Base-by-base conservation (phyloP, 179 eudicot genomes). In the Sideroxylon spinosum region DNA sequence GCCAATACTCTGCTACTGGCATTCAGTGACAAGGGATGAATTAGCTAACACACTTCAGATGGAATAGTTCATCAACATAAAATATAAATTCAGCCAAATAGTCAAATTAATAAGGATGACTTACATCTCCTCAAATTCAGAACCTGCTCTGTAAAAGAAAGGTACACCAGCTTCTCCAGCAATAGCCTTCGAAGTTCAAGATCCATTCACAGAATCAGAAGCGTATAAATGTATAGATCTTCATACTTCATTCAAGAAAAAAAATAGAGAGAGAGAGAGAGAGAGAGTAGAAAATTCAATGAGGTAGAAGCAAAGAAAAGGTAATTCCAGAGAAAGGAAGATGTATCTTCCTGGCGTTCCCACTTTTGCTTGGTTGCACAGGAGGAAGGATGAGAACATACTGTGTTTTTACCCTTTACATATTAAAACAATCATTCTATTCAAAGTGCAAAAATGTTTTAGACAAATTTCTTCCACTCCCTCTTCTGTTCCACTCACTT, bases 81-180 rank as follows among this genome's bases (percentile, higher is more conserved):
- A 53, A 44, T 6, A 20, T 4, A 68, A 25, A 25, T 53, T 68
- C 55, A 68, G 53, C 72, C 19, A 16, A 25, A 25, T 53, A 68
- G 48, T 49, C 63, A 19, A 59, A 76, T 46, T 44, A 53, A 55
- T 16, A 57, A 19, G 57, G 67, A 75, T 68, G 74, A 83, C 96
- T 90, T 86, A 94, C 98, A 96, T 96, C 82, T 96, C 99, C 86
- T 94, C 99, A 78, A 96, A 96, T 75, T 96, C 98, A 26, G 99
- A 96, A 75, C 99, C 98, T 73, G 99, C 98, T 83, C 96, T 83
- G 86, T 94, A 94, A 80, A 96, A 96, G 86, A 94, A 96, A 73
- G 99, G 99, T 32, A 96, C 99, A 71, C 96, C 98, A 78, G 99
- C 99, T 90, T 96, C 99, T 65, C 99, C 98, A 74, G 99, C 98